Evolutionary conservation across 768 basidiomycete genomes (phyloP), one percentile per base, ranked within the genome.

Genomic region (Calvatia gigantea): DNA sequence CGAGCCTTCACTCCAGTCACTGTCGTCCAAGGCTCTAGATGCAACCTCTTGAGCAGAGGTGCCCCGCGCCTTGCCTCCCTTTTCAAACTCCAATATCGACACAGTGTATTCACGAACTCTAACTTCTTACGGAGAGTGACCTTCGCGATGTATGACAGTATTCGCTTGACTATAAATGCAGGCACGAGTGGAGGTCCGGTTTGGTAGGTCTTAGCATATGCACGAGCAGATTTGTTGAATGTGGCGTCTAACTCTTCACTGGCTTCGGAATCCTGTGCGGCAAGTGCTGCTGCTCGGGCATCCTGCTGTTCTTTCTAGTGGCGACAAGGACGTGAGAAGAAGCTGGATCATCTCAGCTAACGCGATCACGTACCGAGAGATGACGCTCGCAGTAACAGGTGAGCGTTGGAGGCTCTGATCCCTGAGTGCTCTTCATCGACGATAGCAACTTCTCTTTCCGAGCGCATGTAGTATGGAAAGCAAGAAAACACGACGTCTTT

Each of bases 21-120:
- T 2, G 92, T 91, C 0, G 95, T 98, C 97, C 97, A 98, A 0
- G 97, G 96, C 73, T 99, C 96, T 25, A 98, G 75, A 72, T 99
- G 94, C 55, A 99, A 67, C 51, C 97, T 68, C 70, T 98, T 98
- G 61, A 99, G 70, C 58, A 98, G 70, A 9, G 97, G 96, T 7
- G 97, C 97, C 3, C 97, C 97, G 37, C 96, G 72, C 58, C 97
- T 80, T 1, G 85, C 92, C 67, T 98, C 96, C 3, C 97, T 77
- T 72, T 99, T 98, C 69, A 99, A 69, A 70, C 97, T 98, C 97
- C 97, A 99, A 65, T 98, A 99, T 64, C 85, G 82, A 64, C 91
- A 95, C 29, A 94, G 76, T 63, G 84, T 70, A 45, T 84, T 79
- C 11, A 98, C 71, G 53, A 95, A 91, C 42, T 90, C 87, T 2